These are phyloP conservation scores for Lentinula raphanica DNA, from an alignment of 768 basidiomycete species.

Conservation along the genomic window DNA sequence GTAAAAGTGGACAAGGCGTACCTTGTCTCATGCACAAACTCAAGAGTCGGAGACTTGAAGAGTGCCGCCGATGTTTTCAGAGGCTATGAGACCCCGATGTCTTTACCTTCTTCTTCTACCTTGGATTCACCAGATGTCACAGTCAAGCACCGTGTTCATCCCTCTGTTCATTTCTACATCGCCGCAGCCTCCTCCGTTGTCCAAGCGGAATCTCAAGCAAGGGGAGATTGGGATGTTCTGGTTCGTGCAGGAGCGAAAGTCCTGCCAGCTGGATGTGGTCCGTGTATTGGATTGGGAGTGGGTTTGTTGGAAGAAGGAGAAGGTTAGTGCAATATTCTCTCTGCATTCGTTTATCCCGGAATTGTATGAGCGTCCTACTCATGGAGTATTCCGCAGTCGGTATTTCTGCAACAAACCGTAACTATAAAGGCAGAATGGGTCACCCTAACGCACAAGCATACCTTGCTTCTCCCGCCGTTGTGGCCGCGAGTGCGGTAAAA, in stretches of 20 bases:
- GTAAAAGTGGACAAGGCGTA: conserved; percentile 96
- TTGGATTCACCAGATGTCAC: neutral
- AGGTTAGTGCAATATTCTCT: conserved; percentile 3
- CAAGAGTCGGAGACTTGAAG: conserved; percentile 89
- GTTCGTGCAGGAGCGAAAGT: conserved; percentile 87
- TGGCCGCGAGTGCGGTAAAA: conserved; percentile 90
- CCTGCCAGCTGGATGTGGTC: conserved; percentile 94
- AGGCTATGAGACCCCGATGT: conserved; percentile 30
- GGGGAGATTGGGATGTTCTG: conserved; percentile 86
- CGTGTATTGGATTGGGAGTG: conserved; percentile 93
- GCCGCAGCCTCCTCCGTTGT: conserved; percentile 92
- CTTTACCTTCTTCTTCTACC: neutral
- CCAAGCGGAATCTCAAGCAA: conserved; percentile 80
- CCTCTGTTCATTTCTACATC: conserved; percentile 94
- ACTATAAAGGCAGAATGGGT: conserved; percentile 99
- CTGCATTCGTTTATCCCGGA: neutral
- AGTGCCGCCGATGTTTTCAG: conserved; percentile 88
- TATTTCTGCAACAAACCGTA: conserved; percentile 97
- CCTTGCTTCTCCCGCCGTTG: conserved; percentile 93
- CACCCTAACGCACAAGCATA: conserved; percentile 93
- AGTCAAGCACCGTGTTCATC: conserved; percentile 56
- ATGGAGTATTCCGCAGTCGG: conserved; percentile 56
- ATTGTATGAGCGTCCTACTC: neutral
- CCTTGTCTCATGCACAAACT: conserved; percentile 97
- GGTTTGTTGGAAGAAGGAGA: conserved; percentile 93